These are phyloP conservation scores for Cyberlindnera japonica DNA, from an alignment of 805 yeast species.

Conservation along the genomic window DNA sequence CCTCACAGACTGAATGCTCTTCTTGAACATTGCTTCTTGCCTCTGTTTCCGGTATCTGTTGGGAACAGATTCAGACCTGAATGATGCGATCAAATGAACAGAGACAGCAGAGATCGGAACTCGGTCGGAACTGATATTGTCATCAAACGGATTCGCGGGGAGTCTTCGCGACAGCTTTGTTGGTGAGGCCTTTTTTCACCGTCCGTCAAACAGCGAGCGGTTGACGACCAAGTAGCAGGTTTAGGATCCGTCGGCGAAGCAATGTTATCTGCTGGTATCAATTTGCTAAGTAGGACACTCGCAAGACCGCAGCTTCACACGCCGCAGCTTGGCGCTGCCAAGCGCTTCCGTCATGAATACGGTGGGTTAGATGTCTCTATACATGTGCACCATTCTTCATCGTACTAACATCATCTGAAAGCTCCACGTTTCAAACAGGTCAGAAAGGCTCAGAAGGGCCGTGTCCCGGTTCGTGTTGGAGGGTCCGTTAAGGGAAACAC, in stretches of 20 bases:
- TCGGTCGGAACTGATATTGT: too few relatives aligned
- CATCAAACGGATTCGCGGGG: too few relatives aligned
- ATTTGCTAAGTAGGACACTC: conserved; percentile 4
- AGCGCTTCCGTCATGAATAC: conserved; percentile 28
- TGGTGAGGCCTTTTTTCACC: too few relatives aligned
- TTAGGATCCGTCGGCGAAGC: neutral
- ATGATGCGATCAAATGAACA: too few relatives aligned
- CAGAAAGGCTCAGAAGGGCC: conserved; percentile 85
- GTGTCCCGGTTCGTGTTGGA: conserved; percentile 92
- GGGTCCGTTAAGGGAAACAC: conserved; percentile 89
- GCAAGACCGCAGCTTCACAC: conserved; percentile 15
- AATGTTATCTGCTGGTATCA: conserved; percentile 13
- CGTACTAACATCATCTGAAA: conserved; percentile 1
- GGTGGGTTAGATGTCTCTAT: conserved; percentile 11
- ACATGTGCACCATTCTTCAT: neutral
- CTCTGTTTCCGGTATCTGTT: too few relatives aligned
- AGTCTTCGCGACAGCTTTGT: too few relatives aligned
- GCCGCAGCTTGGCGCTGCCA: conserved; percentile 16
- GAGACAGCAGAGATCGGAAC: too few relatives aligned
- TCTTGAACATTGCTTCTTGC: neutral
- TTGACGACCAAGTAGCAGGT: too few relatives aligned
- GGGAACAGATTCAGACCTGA: too few relatives aligned
- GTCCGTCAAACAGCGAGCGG: too few relatives aligned
- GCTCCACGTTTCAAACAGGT: conserved; percentile 29
- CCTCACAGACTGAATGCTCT: neutral